Evolutionary conservation across 805 yeast species (phyloP).

Genomic region (Nakazawaea sp.): DNA sequence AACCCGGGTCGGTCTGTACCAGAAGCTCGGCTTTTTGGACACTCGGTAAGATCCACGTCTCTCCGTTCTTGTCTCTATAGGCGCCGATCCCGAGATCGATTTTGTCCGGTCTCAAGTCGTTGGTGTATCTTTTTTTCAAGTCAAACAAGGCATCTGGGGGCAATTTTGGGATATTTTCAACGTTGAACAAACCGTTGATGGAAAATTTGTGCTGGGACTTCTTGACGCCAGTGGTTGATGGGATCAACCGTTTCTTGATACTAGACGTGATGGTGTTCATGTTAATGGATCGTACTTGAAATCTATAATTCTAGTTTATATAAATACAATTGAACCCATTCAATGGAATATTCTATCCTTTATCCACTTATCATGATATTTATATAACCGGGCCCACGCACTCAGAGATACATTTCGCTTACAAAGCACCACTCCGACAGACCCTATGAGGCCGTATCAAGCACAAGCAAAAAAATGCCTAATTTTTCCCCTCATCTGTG

Average conservation of each 20-base stretch:
- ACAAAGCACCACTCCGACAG: too few relatives aligned
- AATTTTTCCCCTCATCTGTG: too few relatives aligned
- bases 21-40: slow-evolving; percentile 59
- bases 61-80: slow-evolving; percentile 83
- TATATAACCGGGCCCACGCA: too few relatives aligned
- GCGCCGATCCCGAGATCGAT: slow-evolving; percentile 79
- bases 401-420: too few relatives aligned
- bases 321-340: too few relatives aligned
- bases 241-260: slow-evolving; percentile 1
- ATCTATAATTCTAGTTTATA: too few relatives aligned
- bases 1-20: slow-evolving; percentile 35
- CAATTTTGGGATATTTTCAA: slow-evolving; percentile 27
- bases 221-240: neutral
- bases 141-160: slow-evolving; percentile 47
- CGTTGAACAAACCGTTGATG: neutral
- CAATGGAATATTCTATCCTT: too few relatives aligned
- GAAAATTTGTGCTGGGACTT: neutral
- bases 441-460: too few relatives aligned
- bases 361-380: too few relatives aligned
- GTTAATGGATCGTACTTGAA: too few relatives aligned
- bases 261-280: slow-evolving; percentile 6
- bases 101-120: slow-evolving; percentile 53
- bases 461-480: too few relatives aligned
- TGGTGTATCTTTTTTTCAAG: slow-evolving; percentile 44
- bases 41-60: slow-evolving; percentile 82